A percentile compares a stretch with the other conserved stretches of the same genome.
Evolutionary conservation across 2,329 filamentous ascomycete genomes (phyloP).

Genomic region (Pleochaeta shiraiana): DNA sequence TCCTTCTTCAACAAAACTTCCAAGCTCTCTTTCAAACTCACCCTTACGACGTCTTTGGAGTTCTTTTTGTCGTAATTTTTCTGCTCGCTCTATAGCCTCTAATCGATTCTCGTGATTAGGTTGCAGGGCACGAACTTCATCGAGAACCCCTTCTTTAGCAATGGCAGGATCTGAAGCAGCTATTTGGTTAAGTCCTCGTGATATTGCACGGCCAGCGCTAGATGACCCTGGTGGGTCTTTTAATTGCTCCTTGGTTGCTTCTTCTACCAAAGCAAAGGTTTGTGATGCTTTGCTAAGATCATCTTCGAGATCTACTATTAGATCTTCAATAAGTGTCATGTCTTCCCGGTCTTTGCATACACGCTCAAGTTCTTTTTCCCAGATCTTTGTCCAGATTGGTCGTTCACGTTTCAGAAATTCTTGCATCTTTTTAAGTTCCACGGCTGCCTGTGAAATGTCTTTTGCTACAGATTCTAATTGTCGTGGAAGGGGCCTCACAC

Average conservation of each 20-base stretch:
- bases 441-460: constrained; percentile 59
- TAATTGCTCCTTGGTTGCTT: constrained; percentile 96
- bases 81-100: constrained; percentile 92
- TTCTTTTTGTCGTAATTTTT: constrained; percentile 77
- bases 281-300: constrained; percentile 88
- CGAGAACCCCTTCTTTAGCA: constrained; percentile 78
- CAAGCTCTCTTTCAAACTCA: constrained; percentile 62
- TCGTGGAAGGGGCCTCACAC: constrained; percentile 72
- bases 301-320: constrained; percentile 77
- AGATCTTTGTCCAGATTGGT: constrained; percentile 96
- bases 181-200: constrained; percentile 32
- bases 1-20: constrained; percentile 67
- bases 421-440: constrained; percentile 85
- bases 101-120: constrained; percentile 86
- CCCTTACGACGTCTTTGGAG: constrained; percentile 51
- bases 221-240: constrained; percentile 38
- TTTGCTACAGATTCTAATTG: constrained; percentile 79
- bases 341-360: constrained; percentile 93
- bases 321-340: constrained; percentile 87
- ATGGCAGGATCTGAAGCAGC: constrained; percentile 41
- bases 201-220: constrained; percentile 32
- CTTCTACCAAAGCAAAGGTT: constrained; percentile 87
- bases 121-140: constrained; percentile 79
- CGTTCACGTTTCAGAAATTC: constrained; percentile 84
- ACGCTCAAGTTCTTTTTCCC: constrained; percentile 92